Conservation (phyloP, 768 basidiomycete genomes). For the Inosperma sp. region DNA sequence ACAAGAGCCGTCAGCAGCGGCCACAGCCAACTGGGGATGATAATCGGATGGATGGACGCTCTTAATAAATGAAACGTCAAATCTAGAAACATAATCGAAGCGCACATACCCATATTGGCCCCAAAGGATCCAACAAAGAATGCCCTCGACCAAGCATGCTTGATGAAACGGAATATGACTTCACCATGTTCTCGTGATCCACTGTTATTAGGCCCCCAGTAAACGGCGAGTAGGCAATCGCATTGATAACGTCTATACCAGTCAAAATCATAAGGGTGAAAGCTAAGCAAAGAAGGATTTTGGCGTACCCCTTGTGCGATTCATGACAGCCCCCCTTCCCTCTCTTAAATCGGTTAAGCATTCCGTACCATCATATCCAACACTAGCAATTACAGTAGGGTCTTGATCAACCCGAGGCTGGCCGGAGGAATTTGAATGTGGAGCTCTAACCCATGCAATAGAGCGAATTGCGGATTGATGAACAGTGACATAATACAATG, state of each 20-base stretch:
- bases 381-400: slow-evolving; percentile 71
- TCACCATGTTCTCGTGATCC: slow-evolving; percentile 79
- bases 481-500: slow-evolving; percentile 65
- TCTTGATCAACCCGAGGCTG: slow-evolving; percentile 43
- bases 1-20: slow-evolving; percentile 79
- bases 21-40: slow-evolving; percentile 81
- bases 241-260: slow-evolving; percentile 63
- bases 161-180: slow-evolving; percentile 67
- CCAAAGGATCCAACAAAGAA: slow-evolving; percentile 65
- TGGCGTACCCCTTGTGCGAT: slow-evolving; percentile 65
- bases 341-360: slow-evolving; percentile 77
- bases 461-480: slow-evolving; percentile 81
- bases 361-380: slow-evolving; percentile 77
- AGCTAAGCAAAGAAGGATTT: not conserved
- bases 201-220: slow-evolving; percentile 68
- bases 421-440: slow-evolving; percentile 49
- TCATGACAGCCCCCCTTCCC: slow-evolving; percentile 59
- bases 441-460: slow-evolving; percentile 69
- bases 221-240: slow-evolving; percentile 63
- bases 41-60: slow-evolving; percentile 72
- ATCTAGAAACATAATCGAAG: not conserved
- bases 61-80: slow-evolving; percentile 35
- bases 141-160: slow-evolving; percentile 72
- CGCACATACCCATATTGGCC: slow-evolving; percentile 79
- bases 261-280: not conserved